Base-by-base conservation (phyloP, 805 yeast genomes). In the Spathaspora passalidarum region DNA sequence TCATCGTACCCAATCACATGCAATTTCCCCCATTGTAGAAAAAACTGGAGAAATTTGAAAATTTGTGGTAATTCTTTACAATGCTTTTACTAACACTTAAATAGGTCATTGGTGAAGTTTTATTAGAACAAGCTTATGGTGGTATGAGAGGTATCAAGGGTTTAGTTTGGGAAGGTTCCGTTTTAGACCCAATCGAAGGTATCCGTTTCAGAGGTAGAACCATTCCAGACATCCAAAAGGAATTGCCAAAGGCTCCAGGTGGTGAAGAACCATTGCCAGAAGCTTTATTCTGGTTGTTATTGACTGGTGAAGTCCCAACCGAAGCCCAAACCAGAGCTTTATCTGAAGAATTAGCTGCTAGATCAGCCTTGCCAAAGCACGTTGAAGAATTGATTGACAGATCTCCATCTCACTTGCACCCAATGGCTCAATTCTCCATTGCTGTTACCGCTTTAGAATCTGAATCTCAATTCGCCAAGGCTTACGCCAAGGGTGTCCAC, bases 91-190 rank as follows among this genome's bases (percentile, higher is more conserved):
- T 49, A 48, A 51, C 53, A 46, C 52, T 53, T 44, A 19, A 36
- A 23, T 42, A 65, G 71, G 71, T 72, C 32, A 71, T 72, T 52
- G 76, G 76, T 50, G 76, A 72, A 60, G 76, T 72, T 52, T 58
- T 68, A 44, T 62, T 68, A 41, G 73, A 68, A 62, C 73, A 68
- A 60, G 73, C 68, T 38, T 72, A 72, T 59, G 91, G 91, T 55
- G 92, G 94, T 51, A 86, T 86, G 92, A 77, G 92, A 62, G 91
- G 91, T 44, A 76, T 82, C 63, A 78, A 78, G 62, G 79, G 86
- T 43, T 73, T 86, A 61, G 81, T 84, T 46, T 86, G 94, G 94
- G 90, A 86, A 60, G 83, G 89, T 45, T 84, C 91, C 11, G 81
- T 79, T 38, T 79, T 86, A 55, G 92, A 86, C 62, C 84, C 92